These are phyloP conservation scores for Stylosanthes scabra DNA, from an alignment of 331 rosid species.

Conservation along the genomic window DNA sequence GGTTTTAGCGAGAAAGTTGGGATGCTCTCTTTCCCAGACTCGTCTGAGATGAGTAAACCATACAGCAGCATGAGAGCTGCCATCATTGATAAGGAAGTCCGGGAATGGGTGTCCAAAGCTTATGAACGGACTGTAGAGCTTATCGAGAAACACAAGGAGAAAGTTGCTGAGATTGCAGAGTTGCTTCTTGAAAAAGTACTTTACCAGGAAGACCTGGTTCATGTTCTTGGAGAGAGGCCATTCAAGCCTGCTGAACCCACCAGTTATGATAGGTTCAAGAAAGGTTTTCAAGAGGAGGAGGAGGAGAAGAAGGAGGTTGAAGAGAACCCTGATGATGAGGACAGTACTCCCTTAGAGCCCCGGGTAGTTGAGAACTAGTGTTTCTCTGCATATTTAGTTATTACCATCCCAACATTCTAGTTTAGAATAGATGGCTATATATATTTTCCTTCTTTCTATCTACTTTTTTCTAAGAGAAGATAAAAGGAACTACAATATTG, in stretches of 20 bases:
- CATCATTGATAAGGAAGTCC: slow-evolving; percentile 77
- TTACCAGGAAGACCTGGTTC: slow-evolving; percentile 70
- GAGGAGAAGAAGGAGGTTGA: background rate
- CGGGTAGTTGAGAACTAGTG: no score
- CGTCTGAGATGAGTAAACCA: slow-evolving; percentile 68
- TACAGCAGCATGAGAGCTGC: slow-evolving; percentile 80
- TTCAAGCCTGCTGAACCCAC: slow-evolving; percentile 56
- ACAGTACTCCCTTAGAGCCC: no score
- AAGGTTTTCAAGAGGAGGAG: slow-evolving; percentile 58
- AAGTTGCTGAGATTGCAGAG: slow-evolving; percentile 79
- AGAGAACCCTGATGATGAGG: no score
- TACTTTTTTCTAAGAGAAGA: no score
- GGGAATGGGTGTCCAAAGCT: slow-evolving; percentile 81
- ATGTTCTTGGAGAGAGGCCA: slow-evolving; percentile 77
- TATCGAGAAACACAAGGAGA: slow-evolving; percentile 73
- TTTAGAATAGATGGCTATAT: no score
- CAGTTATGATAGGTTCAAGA: slow-evolving; percentile 67
- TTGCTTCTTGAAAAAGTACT: slow-evolving; percentile 87
- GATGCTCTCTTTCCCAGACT: slow-evolving; percentile 74
- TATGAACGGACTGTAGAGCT: slow-evolving; percentile 63
- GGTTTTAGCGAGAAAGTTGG: slow-evolving; percentile 97
- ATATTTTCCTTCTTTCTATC: no score
- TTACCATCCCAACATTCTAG: no score
- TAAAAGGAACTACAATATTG: no score
- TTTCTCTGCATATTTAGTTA: no score